phyloP scores from a whole-genome alignment of 148 eudicot genomes.

The Silene conica region DNA sequence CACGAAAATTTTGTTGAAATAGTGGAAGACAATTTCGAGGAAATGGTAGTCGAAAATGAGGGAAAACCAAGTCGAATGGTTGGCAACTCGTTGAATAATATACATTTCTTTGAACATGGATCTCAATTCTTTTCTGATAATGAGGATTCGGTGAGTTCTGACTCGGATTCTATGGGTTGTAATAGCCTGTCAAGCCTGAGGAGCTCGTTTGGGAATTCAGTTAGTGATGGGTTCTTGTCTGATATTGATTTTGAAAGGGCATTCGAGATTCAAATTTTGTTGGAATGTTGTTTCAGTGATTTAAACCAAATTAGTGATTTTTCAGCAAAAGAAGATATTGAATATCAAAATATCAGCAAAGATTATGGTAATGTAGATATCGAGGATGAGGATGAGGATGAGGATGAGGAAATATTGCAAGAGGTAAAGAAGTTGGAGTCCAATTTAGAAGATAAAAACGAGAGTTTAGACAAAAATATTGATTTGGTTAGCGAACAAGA shows the following conservation, averaged over 20 bases:
- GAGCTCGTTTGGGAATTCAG: conserved; percentile 42
- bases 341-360: conserved; percentile 27
- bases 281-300: conserved; percentile 20
- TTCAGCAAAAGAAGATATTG: conserved; percentile 22
- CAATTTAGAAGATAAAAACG: conserved; percentile 15
- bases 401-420: conserved; percentile 42
- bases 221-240: conserved; percentile 52
- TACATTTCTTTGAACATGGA: neutral
- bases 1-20: neutral
- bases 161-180: conserved; percentile 40
- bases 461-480: neutral
- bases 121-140: conserved; percentile 22
- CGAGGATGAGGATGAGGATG: conserved; percentile 43
- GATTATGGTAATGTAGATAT: conserved; percentile 30
- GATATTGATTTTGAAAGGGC: conserved; percentile 49
- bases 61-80: neutral
- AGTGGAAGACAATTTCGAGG: neutral
- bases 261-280: conserved; percentile 29
- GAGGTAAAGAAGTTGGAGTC: conserved; percentile 38
- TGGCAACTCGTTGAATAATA: neutral
- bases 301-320: conserved; percentile 11
- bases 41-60: conserved; percentile 4
- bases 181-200: conserved; percentile 33
- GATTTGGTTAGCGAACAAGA: neutral
- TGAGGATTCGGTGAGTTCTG: conserved; percentile 38